These are phyloP conservation scores for Globisporangium splendens DNA, from an alignment of 352 stramenopile species.

Conservation along the genomic window DNA sequence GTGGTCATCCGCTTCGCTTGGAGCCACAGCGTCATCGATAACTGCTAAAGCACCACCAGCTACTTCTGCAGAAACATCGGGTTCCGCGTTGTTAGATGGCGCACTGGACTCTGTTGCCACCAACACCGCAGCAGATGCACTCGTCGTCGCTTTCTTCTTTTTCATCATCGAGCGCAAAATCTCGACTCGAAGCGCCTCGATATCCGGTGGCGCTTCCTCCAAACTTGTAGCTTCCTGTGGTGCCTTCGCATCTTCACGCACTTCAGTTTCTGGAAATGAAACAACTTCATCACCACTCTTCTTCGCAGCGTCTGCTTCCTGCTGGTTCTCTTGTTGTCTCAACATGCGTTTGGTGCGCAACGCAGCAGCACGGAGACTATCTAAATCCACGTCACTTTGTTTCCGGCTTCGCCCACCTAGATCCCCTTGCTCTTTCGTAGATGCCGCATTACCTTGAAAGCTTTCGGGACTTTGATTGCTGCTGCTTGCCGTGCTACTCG, in stretches of 20 bases:
- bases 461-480: conserved; percentile 3
- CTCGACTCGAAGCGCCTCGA: conserved; percentile 38
- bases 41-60: neutral
- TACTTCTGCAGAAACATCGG: neutral
- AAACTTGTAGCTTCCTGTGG: neutral
- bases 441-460: no score
- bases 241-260: neutral
- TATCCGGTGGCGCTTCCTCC: conserved; percentile 13
- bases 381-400: conserved; percentile 37
- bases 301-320: neutral
- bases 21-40: no score
- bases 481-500: conserved; percentile 1
- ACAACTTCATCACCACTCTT: neutral
- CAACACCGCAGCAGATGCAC: neutral
- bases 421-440: no score
- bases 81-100: neutral
- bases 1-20: no score
- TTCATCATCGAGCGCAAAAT: conserved; percentile 47
- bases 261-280: neutral
- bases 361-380: conserved; percentile 62
- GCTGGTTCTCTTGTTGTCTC: conserved; percentile 1
- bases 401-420: neutral
- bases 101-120: no score
- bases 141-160: conserved; percentile 17
- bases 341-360: conserved; percentile 48